Evolutionary conservation across 257 asterid species (phyloP).

Genomic region (Datura wrightii): DNA sequence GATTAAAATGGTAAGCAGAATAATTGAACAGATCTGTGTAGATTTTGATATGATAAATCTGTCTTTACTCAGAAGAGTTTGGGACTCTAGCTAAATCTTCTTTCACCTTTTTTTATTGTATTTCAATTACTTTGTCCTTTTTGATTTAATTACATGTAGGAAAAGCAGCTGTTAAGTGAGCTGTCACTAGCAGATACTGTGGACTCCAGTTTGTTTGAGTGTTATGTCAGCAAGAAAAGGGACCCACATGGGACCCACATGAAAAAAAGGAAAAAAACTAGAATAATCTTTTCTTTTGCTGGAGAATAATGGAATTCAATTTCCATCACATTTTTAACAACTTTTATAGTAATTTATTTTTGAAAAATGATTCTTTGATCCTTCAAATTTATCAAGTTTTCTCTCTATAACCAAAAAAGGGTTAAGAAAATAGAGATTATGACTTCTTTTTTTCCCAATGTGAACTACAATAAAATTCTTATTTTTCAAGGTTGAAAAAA

Average conservation of each 20-base stretch:
- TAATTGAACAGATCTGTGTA: background rate
- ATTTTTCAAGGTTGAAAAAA: background rate
- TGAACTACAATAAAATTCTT: accelerated
- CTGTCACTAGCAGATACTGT: background rate
- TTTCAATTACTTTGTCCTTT: no score
- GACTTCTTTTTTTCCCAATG: background rate
- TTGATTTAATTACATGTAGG: background rate
- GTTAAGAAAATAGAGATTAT: background rate
- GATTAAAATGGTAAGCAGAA: background rate
- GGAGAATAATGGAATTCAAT: background rate
- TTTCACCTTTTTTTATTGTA: background rate
- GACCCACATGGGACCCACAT: constrained; percentile 15
- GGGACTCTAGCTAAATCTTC: background rate
- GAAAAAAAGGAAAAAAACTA: background rate
- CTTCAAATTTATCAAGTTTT: background rate
- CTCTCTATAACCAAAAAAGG: background rate
- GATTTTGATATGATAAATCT: constrained; percentile 29
- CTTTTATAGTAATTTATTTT: background rate
- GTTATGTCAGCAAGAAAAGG: constrained; percentile 1
- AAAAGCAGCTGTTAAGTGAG: constrained; percentile 25
- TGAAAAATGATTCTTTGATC: background rate
- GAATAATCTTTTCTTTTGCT: background rate
- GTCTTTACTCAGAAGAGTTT: constrained; percentile 8
- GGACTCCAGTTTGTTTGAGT: constrained; percentile 10
- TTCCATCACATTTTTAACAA: background rate